These are phyloP conservation scores for Capsicum rhomboideum DNA, from an alignment of 257 asterid species.

Conservation along the genomic window DNA sequence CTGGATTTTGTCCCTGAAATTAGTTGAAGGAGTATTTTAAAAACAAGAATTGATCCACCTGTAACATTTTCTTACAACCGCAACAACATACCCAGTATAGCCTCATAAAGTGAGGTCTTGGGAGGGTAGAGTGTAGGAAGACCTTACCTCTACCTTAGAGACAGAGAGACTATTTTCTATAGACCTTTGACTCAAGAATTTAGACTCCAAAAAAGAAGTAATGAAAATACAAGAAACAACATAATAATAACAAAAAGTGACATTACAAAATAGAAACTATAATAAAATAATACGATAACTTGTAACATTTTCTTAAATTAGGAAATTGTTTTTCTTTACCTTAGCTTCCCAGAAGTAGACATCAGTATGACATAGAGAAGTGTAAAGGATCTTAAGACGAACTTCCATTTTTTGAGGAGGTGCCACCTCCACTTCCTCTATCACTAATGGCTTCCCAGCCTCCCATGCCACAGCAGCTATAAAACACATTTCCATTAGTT, in stretches of 20 bases:
- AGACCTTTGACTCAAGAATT: too few relatives aligned
- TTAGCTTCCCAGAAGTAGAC: constrained; percentile 81
- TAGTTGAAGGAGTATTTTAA: not conserved
- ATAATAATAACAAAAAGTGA: too few relatives aligned
- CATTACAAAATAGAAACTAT: too few relatives aligned
- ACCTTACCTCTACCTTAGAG: too few relatives aligned
- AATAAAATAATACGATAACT: not conserved
- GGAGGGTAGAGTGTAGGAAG: too few relatives aligned
- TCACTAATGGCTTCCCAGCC: constrained; percentile 68
- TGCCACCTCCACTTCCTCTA: constrained; percentile 68
- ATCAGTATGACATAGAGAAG: constrained; percentile 78
- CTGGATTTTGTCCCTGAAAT: constrained; percentile 54
- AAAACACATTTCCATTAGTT: not conserved
- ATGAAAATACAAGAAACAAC: too few relatives aligned
- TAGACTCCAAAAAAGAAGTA: too few relatives aligned
- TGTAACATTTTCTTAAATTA: constrained; percentile 35
- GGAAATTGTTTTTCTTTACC: constrained; percentile 13
- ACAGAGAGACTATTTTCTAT: too few relatives aligned
- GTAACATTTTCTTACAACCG: constrained; percentile 29
- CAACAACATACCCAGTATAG: not conserved
- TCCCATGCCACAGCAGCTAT: constrained; percentile 81
- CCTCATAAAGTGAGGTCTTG: too few relatives aligned
- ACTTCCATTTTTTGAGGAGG: constrained; percentile 80
- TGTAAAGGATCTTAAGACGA: constrained; percentile 56
- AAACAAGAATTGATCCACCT: constrained; percentile 4